A percentile compares a stretch with the other conserved stretches of the same genome.
Conservation (phyloP, 176 grass and related monocot species). For the Oryza nivara region DNA sequence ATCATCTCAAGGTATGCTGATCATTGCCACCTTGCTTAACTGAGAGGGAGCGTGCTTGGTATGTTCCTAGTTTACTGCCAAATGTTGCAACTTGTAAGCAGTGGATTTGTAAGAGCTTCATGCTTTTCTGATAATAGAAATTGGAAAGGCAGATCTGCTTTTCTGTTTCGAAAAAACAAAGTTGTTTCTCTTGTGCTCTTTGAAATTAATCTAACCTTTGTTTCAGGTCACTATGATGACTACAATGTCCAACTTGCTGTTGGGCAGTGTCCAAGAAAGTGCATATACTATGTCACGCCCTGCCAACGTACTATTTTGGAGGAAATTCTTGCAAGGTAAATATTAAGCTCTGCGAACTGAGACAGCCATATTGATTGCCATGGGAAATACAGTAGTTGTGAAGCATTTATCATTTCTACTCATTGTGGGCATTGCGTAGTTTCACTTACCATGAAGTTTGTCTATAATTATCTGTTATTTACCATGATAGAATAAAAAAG, state of each 20-base stretch:
- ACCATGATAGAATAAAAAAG: background rate
- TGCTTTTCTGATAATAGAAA: too few species aligned
- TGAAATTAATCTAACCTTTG: slow-evolving; percentile 22
- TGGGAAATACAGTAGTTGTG: background rate
- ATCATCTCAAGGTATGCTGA: slow-evolving; percentile 71
- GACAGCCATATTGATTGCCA: background rate
- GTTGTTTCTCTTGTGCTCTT: background rate
- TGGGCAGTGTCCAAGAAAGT: slow-evolving; percentile 84
- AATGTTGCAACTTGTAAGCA: background rate
- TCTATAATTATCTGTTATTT: background rate
- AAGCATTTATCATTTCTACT: background rate
- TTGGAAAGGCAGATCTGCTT: too few species aligned
- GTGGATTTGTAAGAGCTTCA: background rate
- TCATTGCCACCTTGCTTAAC: background rate
- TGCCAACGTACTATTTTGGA: slow-evolving; percentile 77
- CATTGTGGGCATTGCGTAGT: background rate
- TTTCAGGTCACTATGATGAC: slow-evolving; percentile 68
- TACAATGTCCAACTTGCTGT: slow-evolving; percentile 67
- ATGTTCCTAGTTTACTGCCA: background rate
- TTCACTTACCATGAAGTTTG: background rate
- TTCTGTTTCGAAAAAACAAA: too few species aligned
- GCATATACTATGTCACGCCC: slow-evolving; percentile 93
- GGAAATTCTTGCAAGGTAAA: slow-evolving; percentile 82
- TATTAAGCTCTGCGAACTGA: slow-evolving; percentile 24
- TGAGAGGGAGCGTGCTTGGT: background rate